These are phyloP conservation scores for Leishmania arabica DNA, from an alignment of 208 protist genomes.

Conservation along the genomic window DNA sequence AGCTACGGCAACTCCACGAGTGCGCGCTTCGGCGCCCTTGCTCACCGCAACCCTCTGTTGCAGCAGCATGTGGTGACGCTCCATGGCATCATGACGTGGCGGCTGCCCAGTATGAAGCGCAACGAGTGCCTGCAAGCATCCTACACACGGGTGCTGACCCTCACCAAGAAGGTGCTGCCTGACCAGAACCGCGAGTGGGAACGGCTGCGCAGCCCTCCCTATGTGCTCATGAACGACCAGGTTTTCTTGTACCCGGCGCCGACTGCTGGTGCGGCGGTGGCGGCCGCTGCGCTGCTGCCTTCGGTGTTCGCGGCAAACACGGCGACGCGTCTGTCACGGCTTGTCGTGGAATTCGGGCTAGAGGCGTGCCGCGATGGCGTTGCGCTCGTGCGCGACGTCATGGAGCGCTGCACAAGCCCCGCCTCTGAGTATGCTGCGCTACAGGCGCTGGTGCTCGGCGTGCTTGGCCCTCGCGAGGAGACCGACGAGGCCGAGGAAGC, in stretches of 20 bases:
- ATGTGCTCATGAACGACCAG: constrained; percentile 73
- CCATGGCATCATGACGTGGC: constrained; percentile 84
- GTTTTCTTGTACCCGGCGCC: constrained; percentile 51
- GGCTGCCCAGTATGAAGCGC: constrained; percentile 70
- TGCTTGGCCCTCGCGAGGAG: constrained; percentile 11
- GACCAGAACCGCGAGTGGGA: constrained; percentile 61
- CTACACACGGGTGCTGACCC: constrained; percentile 67
- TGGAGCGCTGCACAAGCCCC: constrained; percentile 66
- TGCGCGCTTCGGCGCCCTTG: constrained; percentile 15
- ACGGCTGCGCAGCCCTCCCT: constrained; percentile 55
- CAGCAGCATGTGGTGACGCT: constrained; percentile 66
- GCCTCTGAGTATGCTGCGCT: constrained; percentile 68
- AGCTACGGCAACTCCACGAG: not conserved
- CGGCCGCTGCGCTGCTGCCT: not conserved
- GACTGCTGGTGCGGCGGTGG: not conserved
- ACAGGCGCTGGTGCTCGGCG: constrained; percentile 62
- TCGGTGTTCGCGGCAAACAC: constrained; percentile 37
- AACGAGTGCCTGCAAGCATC: constrained; percentile 43
- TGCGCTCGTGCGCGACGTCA: constrained; percentile 61
- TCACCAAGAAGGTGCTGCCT: constrained; percentile 60
- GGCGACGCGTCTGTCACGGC: constrained; percentile 38
- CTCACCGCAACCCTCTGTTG: constrained; percentile 2
- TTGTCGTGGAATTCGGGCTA: constrained; percentile 80
- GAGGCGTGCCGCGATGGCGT: constrained; percentile 71
- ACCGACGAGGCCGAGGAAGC: constrained; percentile 22